Evolutionary conservation across 1,284 basidiomycete genomes (phyloP).

Genomic region (Porogramme epimiltina): DNA sequence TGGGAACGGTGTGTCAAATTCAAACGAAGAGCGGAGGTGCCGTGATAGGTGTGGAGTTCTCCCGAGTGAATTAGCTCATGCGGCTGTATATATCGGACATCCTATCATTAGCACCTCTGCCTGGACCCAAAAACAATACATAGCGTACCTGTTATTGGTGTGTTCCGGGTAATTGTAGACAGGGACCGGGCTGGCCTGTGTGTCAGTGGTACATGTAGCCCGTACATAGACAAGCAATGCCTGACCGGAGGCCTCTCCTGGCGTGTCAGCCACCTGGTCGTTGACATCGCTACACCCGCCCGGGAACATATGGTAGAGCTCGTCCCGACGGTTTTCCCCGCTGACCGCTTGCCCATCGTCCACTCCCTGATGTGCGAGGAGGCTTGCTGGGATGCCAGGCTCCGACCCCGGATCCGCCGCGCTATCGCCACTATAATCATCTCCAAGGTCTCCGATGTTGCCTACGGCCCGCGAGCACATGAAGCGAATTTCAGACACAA

Average conservation of each 20-base stretch:
- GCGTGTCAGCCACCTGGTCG: constrained; percentile 53
- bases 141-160: constrained; percentile 22
- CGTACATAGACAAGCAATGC: constrained; percentile 54
- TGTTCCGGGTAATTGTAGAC: constrained; percentile 42
- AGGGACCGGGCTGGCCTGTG: constrained; percentile 36
- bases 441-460: too few relatives aligned
- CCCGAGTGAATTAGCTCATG: constrained; percentile 48
- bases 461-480: too few relatives aligned
- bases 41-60: constrained; percentile 50
- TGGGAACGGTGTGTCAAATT: too few relatives aligned
- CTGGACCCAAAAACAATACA: too few relatives aligned
- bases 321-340: constrained; percentile 59
- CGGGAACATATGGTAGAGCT: constrained; percentile 62
- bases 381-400: too few relatives aligned
- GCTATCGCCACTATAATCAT: too few relatives aligned
- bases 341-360: constrained; percentile 37
- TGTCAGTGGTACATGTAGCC: constrained; percentile 46
- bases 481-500: too few relatives aligned
- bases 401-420: too few relatives aligned
- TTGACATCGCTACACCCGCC: constrained; percentile 52
- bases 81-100: constrained; percentile 32
- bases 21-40: too few relatives aligned
- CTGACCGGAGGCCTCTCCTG: constrained; percentile 44
- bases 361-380: neutral
- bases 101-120: neutral